Percentiles rank a stretch among this genome's conserved stretches.
phyloP scores from a whole-genome alignment of 805 yeast genomes.

The Candida ovalis region DNA sequence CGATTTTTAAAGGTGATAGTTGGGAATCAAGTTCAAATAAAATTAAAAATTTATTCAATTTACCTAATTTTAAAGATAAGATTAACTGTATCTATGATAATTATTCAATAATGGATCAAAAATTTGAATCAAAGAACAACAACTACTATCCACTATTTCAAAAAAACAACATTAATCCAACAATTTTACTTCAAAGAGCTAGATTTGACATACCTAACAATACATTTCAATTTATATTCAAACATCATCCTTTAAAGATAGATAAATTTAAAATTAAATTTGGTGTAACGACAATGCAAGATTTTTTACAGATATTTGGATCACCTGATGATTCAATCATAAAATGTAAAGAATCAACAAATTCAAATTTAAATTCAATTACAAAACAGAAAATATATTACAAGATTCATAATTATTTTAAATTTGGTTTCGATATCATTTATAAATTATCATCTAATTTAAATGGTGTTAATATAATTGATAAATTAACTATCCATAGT shows the following conservation, averaged over 20 bases:
- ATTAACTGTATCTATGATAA: background rate
- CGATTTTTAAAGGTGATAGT: conserved; percentile 38
- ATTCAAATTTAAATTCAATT: conserved; percentile 26
- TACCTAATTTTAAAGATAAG: background rate
- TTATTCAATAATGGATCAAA: background rate
- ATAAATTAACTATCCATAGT: conserved; percentile 47
- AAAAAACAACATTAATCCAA: background rate
- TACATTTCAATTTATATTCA: conserved; percentile 1
- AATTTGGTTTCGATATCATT: conserved; percentile 50
- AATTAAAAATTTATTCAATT: background rate
- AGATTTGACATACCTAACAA: background rate
- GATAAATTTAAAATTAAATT: conserved; percentile 26
- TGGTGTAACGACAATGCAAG: conserved; percentile 47
- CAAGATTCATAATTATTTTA: conserved; percentile 54
- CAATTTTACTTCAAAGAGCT: background rate
- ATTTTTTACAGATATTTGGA: conserved; percentile 43
- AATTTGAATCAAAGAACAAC: background rate
- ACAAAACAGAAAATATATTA: conserved; percentile 8
- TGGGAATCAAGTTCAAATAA: conserved; percentile 24
- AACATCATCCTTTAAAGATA: conserved; percentile 21
- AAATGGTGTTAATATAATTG: conserved; percentile 33
- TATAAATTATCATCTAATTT: conserved; percentile 35
- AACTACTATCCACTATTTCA: too few species aligned
- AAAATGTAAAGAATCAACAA: conserved; percentile 34
- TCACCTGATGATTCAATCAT: conserved; percentile 52